phyloP scores from a whole-genome alignment of 352 stramenopile genomes.

The Pythium phragmitis region DNA sequence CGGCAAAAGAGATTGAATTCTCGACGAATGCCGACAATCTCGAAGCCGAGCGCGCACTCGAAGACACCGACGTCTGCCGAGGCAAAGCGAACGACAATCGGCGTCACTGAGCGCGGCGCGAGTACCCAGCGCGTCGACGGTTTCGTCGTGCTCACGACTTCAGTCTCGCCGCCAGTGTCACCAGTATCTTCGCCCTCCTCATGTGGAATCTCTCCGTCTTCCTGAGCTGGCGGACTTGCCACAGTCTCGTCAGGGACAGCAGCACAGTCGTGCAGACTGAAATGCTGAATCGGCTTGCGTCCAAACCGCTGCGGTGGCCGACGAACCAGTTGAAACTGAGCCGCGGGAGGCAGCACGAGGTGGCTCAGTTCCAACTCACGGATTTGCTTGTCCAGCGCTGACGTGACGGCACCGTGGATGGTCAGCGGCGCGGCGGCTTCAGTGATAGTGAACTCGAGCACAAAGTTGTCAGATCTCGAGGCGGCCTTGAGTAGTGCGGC shows the following conservation, averaged over 20 bases:
- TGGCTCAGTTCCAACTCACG: conserved; percentile 64
- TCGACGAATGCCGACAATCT: conserved; percentile 86
- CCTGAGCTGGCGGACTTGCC: not conserved
- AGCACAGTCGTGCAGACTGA: conserved; percentile 42
- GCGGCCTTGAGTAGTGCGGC: conserved; percentile 6
- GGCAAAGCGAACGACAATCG: conserved; percentile 82
- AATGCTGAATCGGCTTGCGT: conserved; percentile 53
- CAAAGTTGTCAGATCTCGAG: conserved; percentile 35
- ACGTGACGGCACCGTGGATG: conserved; percentile 51
- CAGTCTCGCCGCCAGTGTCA: conserved; percentile 1
- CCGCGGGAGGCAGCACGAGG: conserved; percentile 52
- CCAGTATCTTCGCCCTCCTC: not conserved
- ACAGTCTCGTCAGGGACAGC: not conserved
- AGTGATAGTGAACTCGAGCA: conserved; percentile 55
- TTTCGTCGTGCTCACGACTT: not conserved
- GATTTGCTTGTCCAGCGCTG: conserved; percentile 60
- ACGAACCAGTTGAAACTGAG: conserved; percentile 81
- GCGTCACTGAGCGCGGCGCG: conserved; percentile 43
- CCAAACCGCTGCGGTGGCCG: conserved; percentile 61
- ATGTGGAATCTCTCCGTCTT: not conserved
- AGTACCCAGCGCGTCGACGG: conserved; percentile 80
- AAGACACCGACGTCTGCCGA: conserved; percentile 77
- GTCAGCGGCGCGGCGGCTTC: conserved; percentile 51
- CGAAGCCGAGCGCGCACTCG: conserved; percentile 86
- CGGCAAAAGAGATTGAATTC: conserved; percentile 85